Percentiles rank a stretch among this genome's conserved stretches.
Conservation (phyloP, 2,329 filamentous ascomycete species). For the Talaromyces marneffei region DNA sequence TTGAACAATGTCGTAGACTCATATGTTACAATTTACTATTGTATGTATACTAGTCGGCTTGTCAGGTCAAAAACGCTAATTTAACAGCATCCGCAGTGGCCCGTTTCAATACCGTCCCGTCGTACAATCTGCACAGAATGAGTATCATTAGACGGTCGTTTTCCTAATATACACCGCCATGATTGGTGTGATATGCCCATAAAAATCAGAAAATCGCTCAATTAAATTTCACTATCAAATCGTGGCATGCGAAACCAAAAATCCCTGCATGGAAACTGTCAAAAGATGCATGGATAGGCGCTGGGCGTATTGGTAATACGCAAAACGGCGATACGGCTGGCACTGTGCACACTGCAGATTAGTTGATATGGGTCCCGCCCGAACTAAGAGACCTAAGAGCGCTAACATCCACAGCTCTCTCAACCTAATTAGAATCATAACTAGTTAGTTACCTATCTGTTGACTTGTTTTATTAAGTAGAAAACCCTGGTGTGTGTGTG, state of each 20-base stretch:
- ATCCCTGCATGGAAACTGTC: background rate
- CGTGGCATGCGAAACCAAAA: background rate
- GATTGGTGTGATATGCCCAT: background rate
- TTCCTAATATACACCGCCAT: background rate
- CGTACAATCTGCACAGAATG: background rate
- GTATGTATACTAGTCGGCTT: no score
- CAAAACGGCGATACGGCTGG: background rate
- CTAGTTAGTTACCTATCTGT: no score
- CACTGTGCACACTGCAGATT: no score
- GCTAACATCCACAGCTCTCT: background rate
- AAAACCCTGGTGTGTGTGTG: background rate
- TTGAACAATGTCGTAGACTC: background rate
- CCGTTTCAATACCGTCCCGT: background rate
- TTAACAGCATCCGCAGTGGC: constrained; percentile 8
- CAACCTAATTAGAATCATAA: background rate
- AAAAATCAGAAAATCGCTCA: background rate
- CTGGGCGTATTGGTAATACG: background rate
- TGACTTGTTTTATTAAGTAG: background rate
- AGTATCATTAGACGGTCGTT: background rate
- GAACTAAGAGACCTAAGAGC: background rate
- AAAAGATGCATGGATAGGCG: background rate
- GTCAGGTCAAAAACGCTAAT: background rate
- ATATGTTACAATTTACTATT: no score
- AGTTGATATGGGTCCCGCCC: background rate
- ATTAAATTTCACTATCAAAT: background rate